Percentiles rank a stretch among this genome's conserved stretches.
phyloP scores from a whole-genome alignment of 2,329 filamentous ascomycete genomes.

The Colletotrichum sansevieriae region DNA sequence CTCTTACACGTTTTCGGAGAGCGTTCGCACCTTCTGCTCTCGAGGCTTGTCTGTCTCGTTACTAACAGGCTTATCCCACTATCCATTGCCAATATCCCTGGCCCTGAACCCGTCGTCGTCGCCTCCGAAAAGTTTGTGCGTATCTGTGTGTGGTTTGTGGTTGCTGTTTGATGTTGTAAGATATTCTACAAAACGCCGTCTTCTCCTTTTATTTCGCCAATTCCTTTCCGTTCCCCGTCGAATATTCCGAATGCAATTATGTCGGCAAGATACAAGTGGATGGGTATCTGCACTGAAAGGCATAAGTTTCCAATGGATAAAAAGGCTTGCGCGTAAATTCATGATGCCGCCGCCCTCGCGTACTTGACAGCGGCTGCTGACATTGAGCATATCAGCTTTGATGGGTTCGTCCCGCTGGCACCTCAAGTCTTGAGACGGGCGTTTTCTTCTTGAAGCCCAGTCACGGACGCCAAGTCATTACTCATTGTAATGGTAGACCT shows the following conservation, averaged over 20 bases:
- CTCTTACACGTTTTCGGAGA: constrained; percentile 16
- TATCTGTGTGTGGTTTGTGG: constrained; percentile 21
- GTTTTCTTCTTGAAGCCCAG: constrained; percentile 6
- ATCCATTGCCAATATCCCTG: constrained; percentile 19
- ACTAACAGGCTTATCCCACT: background rate
- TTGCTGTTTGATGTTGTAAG: constrained; percentile 22
- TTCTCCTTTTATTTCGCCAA: constrained; percentile 1
- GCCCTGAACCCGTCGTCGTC: constrained; percentile 13
- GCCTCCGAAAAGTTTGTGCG: constrained; percentile 12
- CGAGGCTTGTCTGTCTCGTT: background rate
- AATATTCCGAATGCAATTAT: constrained; percentile 31
- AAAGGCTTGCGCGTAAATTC: constrained; percentile 33
- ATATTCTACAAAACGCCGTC: constrained; percentile 36
- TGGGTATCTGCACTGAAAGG: constrained; percentile 33
- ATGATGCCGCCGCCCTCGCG: constrained; percentile 19
- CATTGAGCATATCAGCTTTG: background rate
- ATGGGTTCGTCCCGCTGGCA: background rate
- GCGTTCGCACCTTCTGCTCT: constrained; percentile 3
- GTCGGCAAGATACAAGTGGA: constrained; percentile 33
- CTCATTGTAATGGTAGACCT: constrained; percentile 94
- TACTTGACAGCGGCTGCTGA: constrained; percentile 16
- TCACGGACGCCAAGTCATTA: constrained; percentile 55
- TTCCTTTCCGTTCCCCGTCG: background rate
- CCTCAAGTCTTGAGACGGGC: constrained; percentile 11
- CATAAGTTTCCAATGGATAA: constrained; percentile 29